These are phyloP conservation scores for Plectosphaerella sp. DNA, from an alignment of 2,329 filamentous ascomycete genomes.

Conservation along the genomic window DNA sequence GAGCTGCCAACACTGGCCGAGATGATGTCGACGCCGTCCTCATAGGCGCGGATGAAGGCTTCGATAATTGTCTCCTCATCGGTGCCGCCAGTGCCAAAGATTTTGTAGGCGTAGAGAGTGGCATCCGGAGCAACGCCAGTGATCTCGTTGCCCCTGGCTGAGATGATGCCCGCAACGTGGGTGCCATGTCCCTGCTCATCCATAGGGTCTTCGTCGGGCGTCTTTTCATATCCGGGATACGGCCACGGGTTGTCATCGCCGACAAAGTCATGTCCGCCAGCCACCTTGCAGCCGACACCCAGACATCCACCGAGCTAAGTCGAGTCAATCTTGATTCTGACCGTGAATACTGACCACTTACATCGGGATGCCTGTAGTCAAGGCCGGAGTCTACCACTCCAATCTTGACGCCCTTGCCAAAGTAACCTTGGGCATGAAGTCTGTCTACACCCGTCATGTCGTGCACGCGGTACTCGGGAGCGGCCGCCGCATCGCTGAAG, in stretches of 20 bases:
- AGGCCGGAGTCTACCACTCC: conserved; percentile 35
- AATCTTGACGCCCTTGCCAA: conserved; percentile 31
- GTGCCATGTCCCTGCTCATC: conserved; percentile 56
- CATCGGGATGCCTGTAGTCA: conserved; percentile 32
- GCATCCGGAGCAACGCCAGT: conserved; percentile 13
- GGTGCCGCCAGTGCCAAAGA: conserved; percentile 7
- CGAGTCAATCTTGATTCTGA: too few species aligned
- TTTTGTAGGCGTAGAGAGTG: conserved; percentile 9
- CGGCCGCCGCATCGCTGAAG: conserved; percentile 9
- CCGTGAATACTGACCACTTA: conserved; percentile 19
- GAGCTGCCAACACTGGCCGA: conserved; percentile 7
- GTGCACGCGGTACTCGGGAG: conserved; percentile 27
- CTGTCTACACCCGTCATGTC: conserved; percentile 33
- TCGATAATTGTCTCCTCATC: conserved; percentile 10
- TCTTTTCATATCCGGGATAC: conserved; percentile 13
- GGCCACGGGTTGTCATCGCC: conserved; percentile 17
- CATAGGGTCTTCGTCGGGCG: conserved; percentile 46
- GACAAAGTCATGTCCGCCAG: conserved; percentile 18
- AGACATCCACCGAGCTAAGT: conserved; percentile 40
- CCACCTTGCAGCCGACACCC: conserved; percentile 33
- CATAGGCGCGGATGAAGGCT: conserved; percentile 9
- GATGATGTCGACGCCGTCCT: conserved; percentile 11
- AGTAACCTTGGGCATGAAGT: conserved; percentile 29
- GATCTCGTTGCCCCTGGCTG: conserved; percentile 22
- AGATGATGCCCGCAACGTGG: conserved; percentile 42